Conservation (phyloP, 1,139 yeast genomes). For the Hyphopichia khmerensis region DNA sequence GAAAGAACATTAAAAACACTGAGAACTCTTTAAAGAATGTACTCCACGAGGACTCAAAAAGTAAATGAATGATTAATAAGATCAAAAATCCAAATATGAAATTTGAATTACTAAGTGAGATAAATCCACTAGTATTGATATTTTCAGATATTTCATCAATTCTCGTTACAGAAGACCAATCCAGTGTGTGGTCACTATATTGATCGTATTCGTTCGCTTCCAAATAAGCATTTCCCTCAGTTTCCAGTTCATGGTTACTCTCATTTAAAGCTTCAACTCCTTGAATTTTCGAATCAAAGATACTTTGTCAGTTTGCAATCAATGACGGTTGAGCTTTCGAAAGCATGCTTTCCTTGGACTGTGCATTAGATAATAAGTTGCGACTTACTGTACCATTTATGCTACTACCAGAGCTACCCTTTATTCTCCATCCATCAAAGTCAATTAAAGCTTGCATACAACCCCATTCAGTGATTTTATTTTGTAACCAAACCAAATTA, state of each 20-base stretch:
- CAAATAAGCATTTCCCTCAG: neutral
- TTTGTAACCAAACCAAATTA: conserved; percentile 88
- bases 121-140: neutral
- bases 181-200: neutral
- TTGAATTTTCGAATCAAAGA: neutral
- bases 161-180: neutral
- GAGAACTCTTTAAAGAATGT: neutral
- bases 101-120: neutral
- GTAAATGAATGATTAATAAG: neutral
- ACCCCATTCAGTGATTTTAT: conserved; percentile 95
- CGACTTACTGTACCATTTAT: neutral
- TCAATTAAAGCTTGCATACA: conserved; percentile 97
- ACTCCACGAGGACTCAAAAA: neutral
- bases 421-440: conserved; percentile 85
- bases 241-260: neutral
- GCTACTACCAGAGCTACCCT: conserved; percentile 12
- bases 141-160: neutral
- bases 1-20: neutral
- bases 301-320: conserved; percentile 1
- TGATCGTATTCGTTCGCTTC: neutral
- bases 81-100: neutral
- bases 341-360: neutral
- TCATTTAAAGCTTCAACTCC: neutral
- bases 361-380: neutral
- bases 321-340: neutral